These are phyloP conservation scores for Debaryomycetaceae sp. DNA, from an alignment of 1,139 yeast genomes.

Conservation along the genomic window DNA sequence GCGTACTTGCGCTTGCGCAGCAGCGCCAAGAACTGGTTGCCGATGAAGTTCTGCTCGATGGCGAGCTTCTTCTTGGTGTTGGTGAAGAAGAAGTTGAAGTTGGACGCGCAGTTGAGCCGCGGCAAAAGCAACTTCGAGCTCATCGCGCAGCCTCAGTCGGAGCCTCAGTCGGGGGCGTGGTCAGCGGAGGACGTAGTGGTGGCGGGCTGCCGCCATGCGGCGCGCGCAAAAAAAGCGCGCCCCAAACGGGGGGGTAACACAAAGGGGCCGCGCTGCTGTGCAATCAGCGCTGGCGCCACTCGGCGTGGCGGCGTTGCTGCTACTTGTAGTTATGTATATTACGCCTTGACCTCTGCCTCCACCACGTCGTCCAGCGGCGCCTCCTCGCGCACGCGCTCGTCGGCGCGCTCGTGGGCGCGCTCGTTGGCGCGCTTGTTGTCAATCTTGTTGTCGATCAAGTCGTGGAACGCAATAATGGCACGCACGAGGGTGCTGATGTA, in stretches of 20 bases:
- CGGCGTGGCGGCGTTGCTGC: no score
- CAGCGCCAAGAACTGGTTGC: conserved; percentile 20
- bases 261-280: not conserved
- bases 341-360: conserved; percentile 7
- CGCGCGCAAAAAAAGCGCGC: not conserved
- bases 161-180: no score
- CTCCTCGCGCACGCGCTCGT: conserved; percentile 30
- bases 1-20: conserved; percentile 4
- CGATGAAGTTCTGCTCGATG: conserved; percentile 32
- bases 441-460: conserved; percentile 91
- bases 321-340: no score
- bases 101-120: conserved; percentile 24
- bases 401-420: conserved; percentile 31
- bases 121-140: conserved; percentile 20
- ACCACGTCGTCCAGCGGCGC: conserved; percentile 9
- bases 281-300: no score
- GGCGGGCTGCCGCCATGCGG: no score
- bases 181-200: no score
- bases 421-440: conserved; percentile 63
- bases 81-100: conserved; percentile 38
- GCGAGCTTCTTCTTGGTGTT: conserved; percentile 30
- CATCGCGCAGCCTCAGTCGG: not conserved
- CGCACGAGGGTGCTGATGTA: conserved; percentile 87
- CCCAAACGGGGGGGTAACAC: not conserved
- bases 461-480: conserved; percentile 94